Conservation (phyloP, 306 rosid genomes). For the Malus asiatica region DNA sequence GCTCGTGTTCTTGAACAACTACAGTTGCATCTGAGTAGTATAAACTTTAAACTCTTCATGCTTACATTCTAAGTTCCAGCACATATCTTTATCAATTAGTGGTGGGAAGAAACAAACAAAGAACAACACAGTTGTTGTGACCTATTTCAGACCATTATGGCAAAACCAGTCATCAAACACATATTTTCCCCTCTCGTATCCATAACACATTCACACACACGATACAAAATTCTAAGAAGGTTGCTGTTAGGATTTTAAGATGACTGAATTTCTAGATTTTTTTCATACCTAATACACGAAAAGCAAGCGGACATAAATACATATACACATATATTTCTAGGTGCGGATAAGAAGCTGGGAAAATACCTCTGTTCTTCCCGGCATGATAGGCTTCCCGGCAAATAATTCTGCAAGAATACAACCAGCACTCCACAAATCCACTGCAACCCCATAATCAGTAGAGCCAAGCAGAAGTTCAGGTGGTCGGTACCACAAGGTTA, state of each 20-base stretch:
- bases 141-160: not conserved
- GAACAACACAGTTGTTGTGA: not conserved
- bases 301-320: not conserved
- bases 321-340: too few relatives aligned
- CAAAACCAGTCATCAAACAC: not conserved
- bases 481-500: constrained; percentile 88
- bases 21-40: not conserved
- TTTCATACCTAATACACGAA: not conserved
- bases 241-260: not conserved
- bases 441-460: constrained; percentile 59
- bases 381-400: constrained; percentile 80
- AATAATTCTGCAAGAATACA: constrained; percentile 81
- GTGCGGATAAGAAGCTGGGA: not conserved
- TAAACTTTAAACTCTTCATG: not conserved
- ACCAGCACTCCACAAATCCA: constrained; percentile 90
- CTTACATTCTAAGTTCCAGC: not conserved
- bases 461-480: constrained; percentile 89
- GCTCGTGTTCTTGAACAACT: not conserved
- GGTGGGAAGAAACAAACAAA: not conserved
- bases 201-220: not conserved
- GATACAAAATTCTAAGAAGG: not conserved
- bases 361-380: constrained; percentile 89
- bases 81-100: too few relatives aligned
- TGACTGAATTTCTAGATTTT: not conserved
- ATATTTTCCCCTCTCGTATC: not conserved